phyloP scores from a whole-genome alignment of 202 grass and related monocot genomes.

The Brachypodium distachyon region DNA sequence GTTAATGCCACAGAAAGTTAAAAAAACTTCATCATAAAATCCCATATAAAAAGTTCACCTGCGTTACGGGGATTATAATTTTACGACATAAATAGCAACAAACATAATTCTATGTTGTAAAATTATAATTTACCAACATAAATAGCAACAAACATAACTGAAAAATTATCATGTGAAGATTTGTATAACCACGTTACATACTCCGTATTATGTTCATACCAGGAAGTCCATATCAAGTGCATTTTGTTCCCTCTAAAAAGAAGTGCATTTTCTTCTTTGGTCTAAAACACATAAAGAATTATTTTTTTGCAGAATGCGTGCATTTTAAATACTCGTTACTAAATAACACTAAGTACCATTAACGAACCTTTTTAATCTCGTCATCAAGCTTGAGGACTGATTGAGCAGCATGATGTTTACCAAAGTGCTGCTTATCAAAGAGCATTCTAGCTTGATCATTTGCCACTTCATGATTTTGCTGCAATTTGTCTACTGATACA shows the following conservation, averaged over 20 bases:
- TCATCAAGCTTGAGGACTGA: conserved; percentile 71
- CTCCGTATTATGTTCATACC: neutral
- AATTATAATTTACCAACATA: neutral
- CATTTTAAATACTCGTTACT: neutral
- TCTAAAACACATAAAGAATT: conserved; percentile 4
- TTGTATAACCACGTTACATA: neutral
- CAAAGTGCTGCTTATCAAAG: conserved; percentile 94
- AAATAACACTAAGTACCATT: neutral
- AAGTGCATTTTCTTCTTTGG: neutral
- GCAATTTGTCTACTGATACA: conserved; percentile 54
- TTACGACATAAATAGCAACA: neutral
- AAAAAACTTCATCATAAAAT: neutral
- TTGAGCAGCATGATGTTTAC: conserved; percentile 67
- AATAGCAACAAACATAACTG: neutral
- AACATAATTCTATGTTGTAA: too few species aligned
- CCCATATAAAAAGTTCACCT: neutral
- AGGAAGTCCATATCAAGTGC: neutral
- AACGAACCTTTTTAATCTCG: conserved; percentile 75
- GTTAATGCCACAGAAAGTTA: neutral
- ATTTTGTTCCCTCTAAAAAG: too few species aligned
- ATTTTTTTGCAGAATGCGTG: neutral
- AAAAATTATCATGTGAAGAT: neutral
- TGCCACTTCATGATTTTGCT: conserved; percentile 57
- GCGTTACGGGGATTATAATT: neutral
- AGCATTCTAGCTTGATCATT: conserved; percentile 51